A percentile compares a stretch with the other conserved stretches of the same genome.
These are phyloP conservation scores for Cornus controversa DNA, from an alignment of 148 eudicot species.

Conservation along the genomic window DNA sequence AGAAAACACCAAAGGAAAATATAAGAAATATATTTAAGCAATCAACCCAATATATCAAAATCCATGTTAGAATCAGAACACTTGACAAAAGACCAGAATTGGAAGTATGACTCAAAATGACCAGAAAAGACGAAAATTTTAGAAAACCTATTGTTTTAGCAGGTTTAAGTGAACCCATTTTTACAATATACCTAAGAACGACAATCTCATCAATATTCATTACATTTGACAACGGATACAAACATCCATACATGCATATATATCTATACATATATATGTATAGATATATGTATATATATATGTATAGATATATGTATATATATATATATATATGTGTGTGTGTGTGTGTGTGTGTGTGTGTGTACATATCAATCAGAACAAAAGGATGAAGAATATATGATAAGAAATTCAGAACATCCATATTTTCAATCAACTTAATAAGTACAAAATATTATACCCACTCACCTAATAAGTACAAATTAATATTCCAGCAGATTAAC, in stretches of 20 bases:
- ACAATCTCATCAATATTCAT: neutral
- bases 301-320: neutral
- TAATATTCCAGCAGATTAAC: neutral
- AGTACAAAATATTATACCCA: neutral
- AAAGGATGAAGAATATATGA: neutral
- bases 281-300: neutral
- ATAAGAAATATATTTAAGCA: neutral
- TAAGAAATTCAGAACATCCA: neutral
- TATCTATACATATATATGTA: neutral
- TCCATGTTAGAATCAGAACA: neutral
- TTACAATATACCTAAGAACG: neutral
- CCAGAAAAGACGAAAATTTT: neutral
- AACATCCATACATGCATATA: neutral
- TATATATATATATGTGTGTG: neutral
- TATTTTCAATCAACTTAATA: neutral
- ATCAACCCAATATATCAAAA: neutral
- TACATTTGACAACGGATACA: neutral
- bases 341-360: no score
- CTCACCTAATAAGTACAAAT: neutral
- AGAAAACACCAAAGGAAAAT: neutral
- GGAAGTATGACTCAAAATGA: neutral
- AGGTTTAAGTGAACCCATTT: neutral
- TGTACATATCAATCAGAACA: no score
- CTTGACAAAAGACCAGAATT: neutral
- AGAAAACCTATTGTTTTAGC: neutral